Conservation (phyloP, 768 basidiomycete genomes). For the Collybiopsis luxurians region DNA sequence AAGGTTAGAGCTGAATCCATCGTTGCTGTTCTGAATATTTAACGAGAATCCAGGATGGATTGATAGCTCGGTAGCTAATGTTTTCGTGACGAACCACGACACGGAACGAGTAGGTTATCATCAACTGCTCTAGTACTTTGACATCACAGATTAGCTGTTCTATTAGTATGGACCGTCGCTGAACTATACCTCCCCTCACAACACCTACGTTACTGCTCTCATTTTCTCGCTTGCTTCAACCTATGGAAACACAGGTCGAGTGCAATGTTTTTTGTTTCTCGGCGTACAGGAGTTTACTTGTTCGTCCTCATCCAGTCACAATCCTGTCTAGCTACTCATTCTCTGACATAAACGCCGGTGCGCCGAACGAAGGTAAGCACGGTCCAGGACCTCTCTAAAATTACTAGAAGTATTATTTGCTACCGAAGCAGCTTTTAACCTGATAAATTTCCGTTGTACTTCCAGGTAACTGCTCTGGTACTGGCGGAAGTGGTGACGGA, state of each 20-base stretch:
- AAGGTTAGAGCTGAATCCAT: slow-evolving; percentile 28
- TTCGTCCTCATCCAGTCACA: slow-evolving; percentile 30
- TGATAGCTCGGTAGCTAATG: slow-evolving; percentile 48
- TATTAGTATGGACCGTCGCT: slow-evolving; percentile 49
- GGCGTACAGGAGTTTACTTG: too few relatives aligned
- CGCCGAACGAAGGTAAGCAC: slow-evolving; percentile 51
- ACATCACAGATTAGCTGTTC: not conserved
- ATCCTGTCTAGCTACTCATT: slow-evolving; percentile 60
- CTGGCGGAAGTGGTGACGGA: slow-evolving; percentile 43
- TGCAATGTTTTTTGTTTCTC: too few relatives aligned
- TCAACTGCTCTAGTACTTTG: not conserved
- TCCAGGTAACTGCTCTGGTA: slow-evolving; percentile 46
- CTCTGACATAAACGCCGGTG: slow-evolving; percentile 48
- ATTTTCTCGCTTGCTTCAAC: slow-evolving; percentile 67
- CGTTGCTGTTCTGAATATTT: not conserved
- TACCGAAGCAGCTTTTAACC: too few relatives aligned
- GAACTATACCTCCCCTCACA: slow-evolving; percentile 56
- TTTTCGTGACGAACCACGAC: slow-evolving; percentile 69
- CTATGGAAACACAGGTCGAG: slow-evolving; percentile 44
- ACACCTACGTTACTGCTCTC: slow-evolving; percentile 56
- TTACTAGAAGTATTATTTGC: too few relatives aligned
- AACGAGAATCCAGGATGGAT: slow-evolving; percentile 38
- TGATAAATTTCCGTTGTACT: too few relatives aligned
- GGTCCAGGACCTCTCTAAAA: too few relatives aligned
- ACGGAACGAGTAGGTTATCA: slow-evolving; percentile 51